These are phyloP conservation scores for Dactylellina cionopaga DNA, from an alignment of 2,329 filamentous ascomycete species.

Conservation along the genomic window DNA sequence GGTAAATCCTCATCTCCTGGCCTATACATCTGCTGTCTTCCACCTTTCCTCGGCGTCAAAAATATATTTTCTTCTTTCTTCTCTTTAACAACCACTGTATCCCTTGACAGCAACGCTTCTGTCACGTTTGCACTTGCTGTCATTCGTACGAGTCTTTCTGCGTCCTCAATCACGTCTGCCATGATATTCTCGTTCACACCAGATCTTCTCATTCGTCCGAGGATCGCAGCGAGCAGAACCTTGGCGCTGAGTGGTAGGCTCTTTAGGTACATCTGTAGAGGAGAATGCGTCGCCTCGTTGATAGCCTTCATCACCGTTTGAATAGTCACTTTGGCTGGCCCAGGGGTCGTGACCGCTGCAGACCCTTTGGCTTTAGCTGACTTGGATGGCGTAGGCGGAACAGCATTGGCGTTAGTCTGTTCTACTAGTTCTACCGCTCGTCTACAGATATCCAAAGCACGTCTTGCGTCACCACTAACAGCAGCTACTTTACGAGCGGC, in stretches of 20 bases:
- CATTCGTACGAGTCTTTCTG: slow-evolving; percentile 73
- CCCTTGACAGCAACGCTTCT: slow-evolving; percentile 67
- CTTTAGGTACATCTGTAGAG: slow-evolving; percentile 87
- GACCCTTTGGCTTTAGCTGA: slow-evolving; percentile 57
- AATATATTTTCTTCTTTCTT: slow-evolving; percentile 57
- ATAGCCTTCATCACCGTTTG: slow-evolving; percentile 93
- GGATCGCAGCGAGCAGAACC: slow-evolving; percentile 82
- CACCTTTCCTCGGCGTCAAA: slow-evolving; percentile 57
- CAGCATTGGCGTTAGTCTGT: slow-evolving; percentile 59
- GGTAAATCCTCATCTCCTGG: slow-evolving; percentile 60
- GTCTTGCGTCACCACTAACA: slow-evolving; percentile 90
- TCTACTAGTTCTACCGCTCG: slow-evolving; percentile 95
- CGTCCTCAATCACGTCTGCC: slow-evolving; percentile 89
- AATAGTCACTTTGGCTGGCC: slow-evolving; percentile 78
- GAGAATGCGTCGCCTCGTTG: slow-evolving; percentile 91
- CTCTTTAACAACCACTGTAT: slow-evolving; percentile 53
- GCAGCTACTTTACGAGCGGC: slow-evolving; percentile 95
- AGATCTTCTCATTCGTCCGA: slow-evolving; percentile 80
- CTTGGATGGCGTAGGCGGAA: slow-evolving; percentile 67
- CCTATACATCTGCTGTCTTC: slow-evolving; percentile 56
- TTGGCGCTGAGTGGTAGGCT: slow-evolving; percentile 83
- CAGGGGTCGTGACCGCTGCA: slow-evolving; percentile 58
- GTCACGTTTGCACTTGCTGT: slow-evolving; percentile 71
- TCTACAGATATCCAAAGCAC: slow-evolving; percentile 93
- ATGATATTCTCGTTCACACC: slow-evolving; percentile 88